Evolutionary conservation across 1,284 basidiomycete species (phyloP), one percentile per base, ranked within the genome.

Genomic region (Ceratobasidium sp.): DNA sequence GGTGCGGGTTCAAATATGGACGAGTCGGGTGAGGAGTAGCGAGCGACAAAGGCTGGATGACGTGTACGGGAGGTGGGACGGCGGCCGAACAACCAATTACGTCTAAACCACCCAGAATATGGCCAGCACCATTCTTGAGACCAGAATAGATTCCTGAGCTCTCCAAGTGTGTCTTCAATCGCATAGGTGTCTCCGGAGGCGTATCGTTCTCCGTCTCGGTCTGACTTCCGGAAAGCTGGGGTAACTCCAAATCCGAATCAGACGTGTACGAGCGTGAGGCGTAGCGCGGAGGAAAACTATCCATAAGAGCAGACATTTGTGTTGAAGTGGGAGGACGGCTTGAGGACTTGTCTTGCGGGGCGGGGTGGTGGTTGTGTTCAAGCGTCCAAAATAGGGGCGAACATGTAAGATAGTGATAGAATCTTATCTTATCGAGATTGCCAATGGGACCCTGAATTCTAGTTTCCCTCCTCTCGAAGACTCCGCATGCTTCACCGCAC

Each of bases 161-260:
- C 44, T 27, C 24, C 24, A 69, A 50, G 17, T 2, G 19, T 27
- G 57, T 53, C 11, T 11, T 31, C 19, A 41, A 6, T 14, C 67
- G 24, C 44, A 44, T 6, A 53, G 65, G 65, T 9, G 67, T 69
- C 41, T 69, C 66, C 4, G 67, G 67, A 19, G 67, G 67, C 7
- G 54, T 71, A 44, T 60, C 54, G 27, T 71, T 71, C 6, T 71
- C 67, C n/a, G 67, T 71, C 44, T 71, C 67, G 44, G 36, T 60
- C 8, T 53, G 24, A 53, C 7, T n/a, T 31, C 33, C 27, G 27
- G 50, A 24, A 45, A 54, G 50, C 29, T 54, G 65, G 41, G 65
- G 65, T 15, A 50, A 11, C 3, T 67, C 65, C 48, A 67, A 15
- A 36, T 67, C 65, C 36, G 65, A 67, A 31, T 67, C 65, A 7